phyloP scores from a whole-genome alignment of 1,284 basidiomycete species.

The Mycosarcoma mackinlayi region DNA sequence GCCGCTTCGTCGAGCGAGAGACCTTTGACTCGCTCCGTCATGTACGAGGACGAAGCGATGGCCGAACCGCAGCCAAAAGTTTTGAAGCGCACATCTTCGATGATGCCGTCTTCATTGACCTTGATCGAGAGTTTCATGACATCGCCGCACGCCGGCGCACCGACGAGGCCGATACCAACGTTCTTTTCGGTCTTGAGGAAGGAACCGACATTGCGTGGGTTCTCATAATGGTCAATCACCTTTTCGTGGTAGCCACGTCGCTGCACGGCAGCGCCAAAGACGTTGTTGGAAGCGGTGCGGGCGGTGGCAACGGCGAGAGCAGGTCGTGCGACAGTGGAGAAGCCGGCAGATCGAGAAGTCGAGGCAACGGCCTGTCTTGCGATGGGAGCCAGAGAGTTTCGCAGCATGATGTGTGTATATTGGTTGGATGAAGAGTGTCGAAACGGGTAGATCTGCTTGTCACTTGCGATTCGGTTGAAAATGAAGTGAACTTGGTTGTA shows the following conservation, averaged over 20 bases:
- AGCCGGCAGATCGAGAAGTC: slow-evolving; percentile 30
- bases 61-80: slow-evolving; percentile 82
- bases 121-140: slow-evolving; percentile 99
- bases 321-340: slow-evolving; percentile 46
- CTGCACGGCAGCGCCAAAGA: slow-evolving; percentile 40
- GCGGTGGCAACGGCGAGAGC: slow-evolving; percentile 25
- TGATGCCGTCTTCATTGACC: slow-evolving; percentile 91
- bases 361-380: slow-evolving; percentile 43
- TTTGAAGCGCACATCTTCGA: slow-evolving; percentile 97
- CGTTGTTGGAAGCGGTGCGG: slow-evolving; percentile 17
- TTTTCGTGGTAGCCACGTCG: slow-evolving; percentile 66
- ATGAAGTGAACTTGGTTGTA: no score
- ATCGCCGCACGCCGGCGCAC: slow-evolving; percentile 92
- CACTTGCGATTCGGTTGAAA: no score
- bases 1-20: slow-evolving; percentile 92
- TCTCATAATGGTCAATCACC: slow-evolving; percentile 68
- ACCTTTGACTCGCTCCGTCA: slow-evolving; percentile 95
- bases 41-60: slow-evolving; percentile 80
- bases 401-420: slow-evolving; percentile 29
- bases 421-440: not conserved
- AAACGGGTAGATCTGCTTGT: no score
- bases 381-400: slow-evolving; percentile 41
- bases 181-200: slow-evolving; percentile 89
- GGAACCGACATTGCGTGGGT: slow-evolving; percentile 77
- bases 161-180: slow-evolving; percentile 97